Evolutionary conservation across 371 early-diverging fungal species (phyloP), one percentile per base, ranked within the genome.

Genomic region (Gilbertella persicaria): DNA sequence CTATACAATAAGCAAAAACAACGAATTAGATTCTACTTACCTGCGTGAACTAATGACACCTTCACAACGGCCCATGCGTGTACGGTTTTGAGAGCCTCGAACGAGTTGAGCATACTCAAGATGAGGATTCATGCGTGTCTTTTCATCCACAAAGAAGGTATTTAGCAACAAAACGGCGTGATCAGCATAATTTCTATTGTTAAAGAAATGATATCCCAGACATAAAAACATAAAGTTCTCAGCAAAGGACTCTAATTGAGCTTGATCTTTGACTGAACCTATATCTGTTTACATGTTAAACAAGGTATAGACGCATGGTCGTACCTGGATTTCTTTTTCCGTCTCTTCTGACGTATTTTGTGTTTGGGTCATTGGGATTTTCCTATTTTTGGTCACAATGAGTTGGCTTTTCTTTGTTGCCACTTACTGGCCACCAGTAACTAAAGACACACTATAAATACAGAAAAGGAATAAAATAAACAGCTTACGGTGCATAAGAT

Each of bases 341-440:
- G 49, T 75, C 75, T 44, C 50, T 64, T 42, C 69, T 52, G 3
- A 71, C 50, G 58, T 69, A 75, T 45, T 45, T 60, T 8, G 38
- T 47, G 6, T 64, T 30, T 3, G 39, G 19, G 12, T 62, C 48
- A 2, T 44, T 45, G 28, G 55, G 40, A 2, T 60, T 23, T 40
- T 62, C 54, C 62, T 62, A 59, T 24, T 36, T 14, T 9, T 16
- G 21, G 5, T 9, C 1, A 26, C 17, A 33, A 23, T 4, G n/a
- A 25, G 37, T 17, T 24, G 5, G 14, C 10, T 5, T 35, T 14
- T 13, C 26, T 33, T 36, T 23, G 9, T 1, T 24, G 12, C 13
- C 8, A 41, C 48, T 56, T 67, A 73, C 74, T 28, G 74, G 74
- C 74, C 74, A 73, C 64, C 64, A 73, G 49, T 67, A 73, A 17